Evolutionary conservation across 306 rosid genomes (phyloP), one percentile per base, ranked within the genome.

Genomic region (Lathyrus oleraceus): DNA sequence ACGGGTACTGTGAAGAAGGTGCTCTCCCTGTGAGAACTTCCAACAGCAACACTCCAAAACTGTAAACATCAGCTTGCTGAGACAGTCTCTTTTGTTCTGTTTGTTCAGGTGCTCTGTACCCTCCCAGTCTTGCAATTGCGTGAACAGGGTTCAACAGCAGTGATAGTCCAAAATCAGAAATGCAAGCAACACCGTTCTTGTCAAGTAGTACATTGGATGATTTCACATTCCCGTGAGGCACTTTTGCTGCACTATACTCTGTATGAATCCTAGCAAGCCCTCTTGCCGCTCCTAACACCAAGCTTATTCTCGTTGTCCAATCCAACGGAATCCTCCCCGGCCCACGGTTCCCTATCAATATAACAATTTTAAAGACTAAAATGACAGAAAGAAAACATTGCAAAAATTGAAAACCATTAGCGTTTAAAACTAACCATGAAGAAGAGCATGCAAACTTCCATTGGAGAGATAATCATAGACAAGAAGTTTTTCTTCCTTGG

Each of bases 241-340:
- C 82, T 77, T 87, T 91, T 2, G 96, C 87, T 12, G 82, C 69
- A 5, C 82, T 79, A 47, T 83, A 89, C 63, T 91, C 99, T 16
- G 77, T 88, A 23, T 95, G 99, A 61, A 95, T 87, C 76, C 83
- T 56, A 3, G 95, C 92, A 1, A 95, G 87, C 16, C 99, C 99
- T 38, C 91, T 85, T 10, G 99, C 96, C 23, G 99, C 99, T 2
- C 96, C 99, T 6, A 94, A 69, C 28, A 87, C 83, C 78, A 95
- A 82, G 83, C 97, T 95, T 81, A 95, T 91, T 73, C 99, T 86
- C 7, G 99, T 95, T 6, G 99, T 91, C 99, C 99, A 95, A 81
- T 95, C 99, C 85, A 95, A 72, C 12, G 99, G 99, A 70, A 95
- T 95, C 65, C 97, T 84, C 5, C 99, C 99, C 2, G 96, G 95